These are phyloP conservation scores for Ogataea nitratoaversa DNA, from an alignment of 805 yeast genomes.

Conservation along the genomic window DNA sequence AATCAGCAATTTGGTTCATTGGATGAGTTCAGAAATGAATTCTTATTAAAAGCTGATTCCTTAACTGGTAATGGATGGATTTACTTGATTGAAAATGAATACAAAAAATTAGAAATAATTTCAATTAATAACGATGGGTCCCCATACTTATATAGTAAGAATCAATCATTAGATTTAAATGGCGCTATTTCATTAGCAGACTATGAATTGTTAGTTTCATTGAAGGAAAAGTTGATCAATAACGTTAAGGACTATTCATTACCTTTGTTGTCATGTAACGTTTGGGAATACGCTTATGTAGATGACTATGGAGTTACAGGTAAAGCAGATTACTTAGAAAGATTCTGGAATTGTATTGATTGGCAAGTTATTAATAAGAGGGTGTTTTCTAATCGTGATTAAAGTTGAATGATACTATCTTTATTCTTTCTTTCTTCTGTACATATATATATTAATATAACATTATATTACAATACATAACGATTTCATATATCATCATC, in stretches of 20 bases:
- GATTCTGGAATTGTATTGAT: constrained; percentile 73
- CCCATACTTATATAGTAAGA: constrained; percentile 64
- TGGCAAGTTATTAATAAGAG: constrained; percentile 71
- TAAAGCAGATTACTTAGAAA: constrained; percentile 67
- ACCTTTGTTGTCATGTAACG: constrained; percentile 72
- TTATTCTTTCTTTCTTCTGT: too few species aligned
- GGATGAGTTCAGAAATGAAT: constrained; percentile 47
- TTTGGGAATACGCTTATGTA: constrained; percentile 89
- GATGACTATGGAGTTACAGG: constrained; percentile 81
- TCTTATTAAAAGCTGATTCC: constrained; percentile 48
- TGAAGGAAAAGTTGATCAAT: constrained; percentile 18
- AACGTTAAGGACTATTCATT: constrained; percentile 56
- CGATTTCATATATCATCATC: constrained; percentile 15
- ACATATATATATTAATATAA: constrained; percentile 3
- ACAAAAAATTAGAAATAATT: constrained; percentile 51
- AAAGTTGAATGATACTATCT: constrained; percentile 1
- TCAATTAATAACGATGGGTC: constrained; percentile 71
- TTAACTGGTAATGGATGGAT: constrained; percentile 72
- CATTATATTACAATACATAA: too few species aligned
- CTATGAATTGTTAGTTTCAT: constrained; percentile 41
- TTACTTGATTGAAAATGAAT: constrained; percentile 61
- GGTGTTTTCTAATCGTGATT: constrained; percentile 24
- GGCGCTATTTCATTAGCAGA: constrained; percentile 60
- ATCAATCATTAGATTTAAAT: constrained; percentile 73
- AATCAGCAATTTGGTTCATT: constrained; percentile 37